Base-by-base conservation (phyloP, 495 filamentous ascomycete species). In the Bacidia gigantensis region DNA sequence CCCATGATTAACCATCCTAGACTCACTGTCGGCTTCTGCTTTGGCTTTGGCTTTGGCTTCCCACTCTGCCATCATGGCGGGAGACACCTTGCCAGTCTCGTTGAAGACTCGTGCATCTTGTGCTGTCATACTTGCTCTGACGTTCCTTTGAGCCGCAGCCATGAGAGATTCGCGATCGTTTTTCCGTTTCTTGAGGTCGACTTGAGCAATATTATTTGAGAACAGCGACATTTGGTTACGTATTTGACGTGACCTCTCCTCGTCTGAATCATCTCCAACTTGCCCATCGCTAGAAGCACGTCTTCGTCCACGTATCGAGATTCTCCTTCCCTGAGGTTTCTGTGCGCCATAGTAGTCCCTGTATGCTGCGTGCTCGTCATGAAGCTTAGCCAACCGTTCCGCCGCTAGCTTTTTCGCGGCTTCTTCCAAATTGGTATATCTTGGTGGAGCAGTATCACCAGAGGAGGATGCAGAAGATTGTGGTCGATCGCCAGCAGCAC, bases 321-420 rank as follows among this genome's bases (percentile, higher is more conserved):
- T 65, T 43, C 72, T 77, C 25, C 39, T 53, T 2, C 69, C 70
- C n/a, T 70, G 73, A 24, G 64, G 61, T 3, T 67, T 64, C 1
- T 71, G 64, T 42, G 77, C 75, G 11, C 82, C 81, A 60, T 93
- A 92, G 63, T 93, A 86, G 21, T 81, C 76, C 38, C 83, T 76
- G 54, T 86, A 82, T 3, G 75, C 72, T 7, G 72, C 71, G 56
- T 82, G 75, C 57, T 90, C 82, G 53, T 87, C 75, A 14, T 87
- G 77, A 56, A 95, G 77, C 58, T 79, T 87, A 0, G 85, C 81
- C 12, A 96, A 71, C 26, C 88, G 84, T 61, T 92, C 85, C 52
- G 83, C 75, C 1, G 89, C 89, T 39, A 89, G 77, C 59, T 82
- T 87, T 60, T 89, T 84, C 0, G 89, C 89, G 2, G 83, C 80